A percentile compares a stretch with the other conserved stretches of the same genome.
These are phyloP conservation scores for Oidium heveae DNA, from an alignment of 2,329 filamentous ascomycete species.

Conservation along the genomic window DNA sequence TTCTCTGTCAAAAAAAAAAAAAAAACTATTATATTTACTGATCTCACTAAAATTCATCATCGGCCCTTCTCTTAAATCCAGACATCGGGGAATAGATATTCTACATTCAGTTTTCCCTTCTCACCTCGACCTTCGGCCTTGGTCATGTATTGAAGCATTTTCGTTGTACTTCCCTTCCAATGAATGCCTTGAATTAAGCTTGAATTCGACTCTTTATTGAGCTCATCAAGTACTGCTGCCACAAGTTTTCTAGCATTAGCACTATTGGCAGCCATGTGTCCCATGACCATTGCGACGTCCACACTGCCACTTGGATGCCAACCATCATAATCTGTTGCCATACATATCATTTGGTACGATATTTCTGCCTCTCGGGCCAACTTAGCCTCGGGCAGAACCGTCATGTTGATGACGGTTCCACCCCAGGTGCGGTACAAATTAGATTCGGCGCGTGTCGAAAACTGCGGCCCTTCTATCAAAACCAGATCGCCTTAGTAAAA, in stretches of 20 bases:
- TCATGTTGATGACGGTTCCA: constrained; percentile 96
- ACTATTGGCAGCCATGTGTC: constrained; percentile 81
- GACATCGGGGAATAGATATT: constrained; percentile 61
- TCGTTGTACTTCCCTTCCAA: constrained; percentile 49
- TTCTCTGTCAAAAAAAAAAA: no score
- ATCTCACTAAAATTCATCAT: no score
- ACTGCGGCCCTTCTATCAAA: constrained; percentile 69
- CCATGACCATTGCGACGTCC: constrained; percentile 91
- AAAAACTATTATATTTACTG: no score
- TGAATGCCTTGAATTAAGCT: constrained; percentile 62
- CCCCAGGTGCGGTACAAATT: constrained; percentile 90
- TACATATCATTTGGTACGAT: constrained; percentile 94
- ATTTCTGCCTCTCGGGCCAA: constrained; percentile 90
- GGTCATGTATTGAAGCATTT: constrained; percentile 61
- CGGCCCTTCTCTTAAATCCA: constrained; percentile 1
- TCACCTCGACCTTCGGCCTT: constrained; percentile 46
- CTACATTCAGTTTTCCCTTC: constrained; percentile 54
- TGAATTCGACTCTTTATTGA: constrained; percentile 50
- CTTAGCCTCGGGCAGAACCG: constrained; percentile 80
- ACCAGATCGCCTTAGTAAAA: constrained; percentile 1
- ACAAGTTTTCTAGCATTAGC: constrained; percentile 71
- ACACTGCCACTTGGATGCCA: constrained; percentile 72
- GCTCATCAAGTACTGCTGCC: constrained; percentile 63
- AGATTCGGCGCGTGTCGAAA: constrained; percentile 86
- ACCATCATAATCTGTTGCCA: constrained; percentile 98